These are phyloP conservation scores for Fusarium albosuccineum DNA, from an alignment of 2,329 filamentous ascomycete genomes.

Conservation along the genomic window DNA sequence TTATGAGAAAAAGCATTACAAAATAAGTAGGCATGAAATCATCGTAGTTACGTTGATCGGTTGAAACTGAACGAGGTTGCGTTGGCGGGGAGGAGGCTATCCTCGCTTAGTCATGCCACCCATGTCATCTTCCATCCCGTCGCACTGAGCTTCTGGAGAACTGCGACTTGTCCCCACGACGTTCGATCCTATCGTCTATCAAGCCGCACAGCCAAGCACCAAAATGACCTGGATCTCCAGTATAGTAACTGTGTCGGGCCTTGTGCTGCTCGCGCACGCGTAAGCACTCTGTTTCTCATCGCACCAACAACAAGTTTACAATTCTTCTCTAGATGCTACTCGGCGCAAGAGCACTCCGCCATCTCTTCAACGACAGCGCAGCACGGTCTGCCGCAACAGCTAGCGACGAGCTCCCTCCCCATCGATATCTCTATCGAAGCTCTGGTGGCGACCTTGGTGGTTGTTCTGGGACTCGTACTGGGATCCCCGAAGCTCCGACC, in stretches of 20 bases:
- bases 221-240: conserved; percentile 80
- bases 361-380: conserved; percentile 71
- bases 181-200: conserved; percentile 15
- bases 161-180: conserved; percentile 41
- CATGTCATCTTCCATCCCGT: conserved; percentile 17
- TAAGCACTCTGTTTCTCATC: conserved; percentile 61
- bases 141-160: conserved; percentile 7
- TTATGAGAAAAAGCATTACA: too few species aligned
- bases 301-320: conserved; percentile 29
- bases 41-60: neutral
- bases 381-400: conserved; percentile 57
- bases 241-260: conserved; percentile 78
- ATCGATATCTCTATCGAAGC: conserved; percentile 91
- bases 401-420: conserved; percentile 70
- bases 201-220: conserved; percentile 16
- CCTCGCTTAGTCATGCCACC: conserved; percentile 42
- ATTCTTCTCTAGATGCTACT: conserved; percentile 81
- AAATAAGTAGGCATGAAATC: too few species aligned
- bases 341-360: conserved; percentile 89
- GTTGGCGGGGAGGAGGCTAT: too few species aligned
- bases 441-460: conserved; percentile 80
- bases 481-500: conserved; percentile 84
- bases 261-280: conserved; percentile 88
- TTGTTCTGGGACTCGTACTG: conserved; percentile 86
- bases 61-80: too few species aligned